Conservation (phyloP, 2,329 filamentous ascomycete species). For the Pseudopithomyces maydicus region DNA sequence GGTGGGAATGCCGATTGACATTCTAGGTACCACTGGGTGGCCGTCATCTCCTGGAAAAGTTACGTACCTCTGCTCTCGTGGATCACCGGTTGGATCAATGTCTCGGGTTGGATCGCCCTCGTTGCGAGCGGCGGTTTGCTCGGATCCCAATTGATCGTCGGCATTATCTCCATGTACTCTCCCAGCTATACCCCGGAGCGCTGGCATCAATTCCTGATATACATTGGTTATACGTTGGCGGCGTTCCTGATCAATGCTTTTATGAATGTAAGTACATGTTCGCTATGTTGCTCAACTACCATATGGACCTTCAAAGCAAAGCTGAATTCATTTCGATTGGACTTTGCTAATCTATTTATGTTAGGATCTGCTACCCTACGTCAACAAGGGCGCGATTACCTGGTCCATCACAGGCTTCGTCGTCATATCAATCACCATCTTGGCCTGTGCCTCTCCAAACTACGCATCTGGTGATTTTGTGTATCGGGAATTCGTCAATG, state of each 20-base stretch:
- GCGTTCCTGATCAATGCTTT: constrained; percentile 71
- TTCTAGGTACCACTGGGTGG: constrained; percentile 70
- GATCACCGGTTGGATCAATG: constrained; percentile 75
- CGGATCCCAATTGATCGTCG: constrained; percentile 69
- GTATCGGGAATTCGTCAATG: constrained; percentile 70
- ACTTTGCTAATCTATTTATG: background rate
- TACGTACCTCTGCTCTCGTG: constrained; percentile 69
- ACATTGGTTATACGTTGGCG: constrained; percentile 65
- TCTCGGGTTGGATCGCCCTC: constrained; percentile 71
- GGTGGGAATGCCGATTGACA: constrained; percentile 40
- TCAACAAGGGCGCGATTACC: constrained; percentile 72
- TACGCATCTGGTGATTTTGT: constrained; percentile 70
- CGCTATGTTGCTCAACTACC: background rate
- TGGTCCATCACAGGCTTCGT: constrained; percentile 73
- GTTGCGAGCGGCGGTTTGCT: constrained; percentile 71
- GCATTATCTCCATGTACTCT: constrained; percentile 67
- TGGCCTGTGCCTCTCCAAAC: constrained; percentile 68
- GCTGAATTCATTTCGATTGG: background rate
- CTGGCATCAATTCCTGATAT: constrained; percentile 78
- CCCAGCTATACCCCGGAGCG: constrained; percentile 61
- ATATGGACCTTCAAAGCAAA: background rate
- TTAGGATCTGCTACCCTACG: constrained; percentile 59
- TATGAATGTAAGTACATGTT: constrained; percentile 50
- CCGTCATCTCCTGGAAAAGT: constrained; percentile 64
- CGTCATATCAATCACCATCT: constrained; percentile 71